Percentiles rank a stretch among this genome's conserved stretches.
These are phyloP conservation scores for Leersia perrieri DNA, from an alignment of 176 grass and related monocot species.

Conservation along the genomic window DNA sequence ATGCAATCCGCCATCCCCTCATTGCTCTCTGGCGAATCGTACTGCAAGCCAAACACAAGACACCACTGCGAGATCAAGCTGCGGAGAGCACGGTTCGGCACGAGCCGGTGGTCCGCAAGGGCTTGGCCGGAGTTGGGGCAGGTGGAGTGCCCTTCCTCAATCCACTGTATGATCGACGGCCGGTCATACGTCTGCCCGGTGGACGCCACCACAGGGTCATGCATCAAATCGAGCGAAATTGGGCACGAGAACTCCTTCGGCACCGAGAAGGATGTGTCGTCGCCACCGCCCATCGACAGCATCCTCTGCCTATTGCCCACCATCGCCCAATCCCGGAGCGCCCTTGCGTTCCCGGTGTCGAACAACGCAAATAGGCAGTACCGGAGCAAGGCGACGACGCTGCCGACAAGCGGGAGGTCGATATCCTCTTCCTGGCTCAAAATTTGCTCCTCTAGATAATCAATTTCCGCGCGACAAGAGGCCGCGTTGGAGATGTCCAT, in stretches of 20 bases:
- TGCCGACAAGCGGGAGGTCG: slow-evolving; percentile 63
- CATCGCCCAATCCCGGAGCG: slow-evolving; percentile 24
- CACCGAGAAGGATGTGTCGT: slow-evolving; percentile 66
- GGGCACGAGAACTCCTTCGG: slow-evolving; percentile 97
- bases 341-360: slow-evolving; percentile 34
- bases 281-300: slow-evolving; percentile 50
- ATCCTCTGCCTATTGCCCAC: slow-evolving; percentile 41
- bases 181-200: slow-evolving; percentile 95
- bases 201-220: slow-evolving; percentile 72
- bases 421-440: slow-evolving; percentile 70
- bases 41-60: slow-evolving; percentile 59
- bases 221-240: slow-evolving; percentile 90
- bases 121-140: slow-evolving; percentile 82
- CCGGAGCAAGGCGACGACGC: slow-evolving; percentile 65
- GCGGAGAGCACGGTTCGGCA: slow-evolving; percentile 59
- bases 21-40: slow-evolving; percentile 56
- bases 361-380: slow-evolving; percentile 80
- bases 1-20: slow-evolving; percentile 58
- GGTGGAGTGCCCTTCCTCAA: slow-evolving; percentile 85
- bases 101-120: slow-evolving; percentile 53
- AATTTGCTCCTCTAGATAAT: slow-evolving; percentile 89
- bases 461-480: slow-evolving; percentile 64
- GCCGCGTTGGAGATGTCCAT: slow-evolving; percentile 53
- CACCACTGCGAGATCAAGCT: slow-evolving; percentile 95
- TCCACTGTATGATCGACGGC: slow-evolving; percentile 88